Evolutionary conservation across 1,284 basidiomycete genomes (phyloP).

Genomic region (Ceratobasidium theobromae): DNA sequence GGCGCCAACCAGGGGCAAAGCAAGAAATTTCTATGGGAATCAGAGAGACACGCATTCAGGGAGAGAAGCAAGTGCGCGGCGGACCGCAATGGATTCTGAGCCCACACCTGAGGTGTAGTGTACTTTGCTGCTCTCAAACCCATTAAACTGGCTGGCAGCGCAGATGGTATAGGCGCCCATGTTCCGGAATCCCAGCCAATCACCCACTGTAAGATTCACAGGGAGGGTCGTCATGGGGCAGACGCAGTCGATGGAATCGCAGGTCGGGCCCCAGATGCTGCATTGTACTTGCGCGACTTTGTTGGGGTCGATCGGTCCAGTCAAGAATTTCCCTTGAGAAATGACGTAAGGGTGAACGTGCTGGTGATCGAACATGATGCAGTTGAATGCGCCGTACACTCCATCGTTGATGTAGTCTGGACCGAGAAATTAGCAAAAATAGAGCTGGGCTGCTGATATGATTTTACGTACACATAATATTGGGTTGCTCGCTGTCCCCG

Average conservation of each 20-base stretch:
- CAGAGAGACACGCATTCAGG: background rate
- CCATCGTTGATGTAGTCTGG: constrained; percentile 97
- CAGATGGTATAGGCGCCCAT: constrained; percentile 96
- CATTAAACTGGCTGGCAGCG: constrained; percentile 87
- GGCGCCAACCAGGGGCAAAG: background rate
- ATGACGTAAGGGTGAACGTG: constrained; percentile 82
- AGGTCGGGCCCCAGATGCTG: constrained; percentile 67
- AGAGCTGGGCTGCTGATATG: constrained; percentile 28
- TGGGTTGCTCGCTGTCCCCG: constrained; percentile 55
- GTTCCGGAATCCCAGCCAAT: constrained; percentile 89
- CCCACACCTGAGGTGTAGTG: constrained; percentile 61
- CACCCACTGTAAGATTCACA: constrained; percentile 69
- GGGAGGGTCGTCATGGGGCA: constrained; percentile 64
- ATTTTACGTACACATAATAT: constrained; percentile 74
- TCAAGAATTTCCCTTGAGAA: constrained; percentile 45
- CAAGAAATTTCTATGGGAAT: background rate
- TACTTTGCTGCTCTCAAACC: constrained; percentile 67
- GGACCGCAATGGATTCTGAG: constrained; percentile 38
- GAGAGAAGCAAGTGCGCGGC: constrained; percentile 29
- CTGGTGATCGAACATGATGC: constrained; percentile 92
- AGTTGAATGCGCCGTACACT: constrained; percentile 98
- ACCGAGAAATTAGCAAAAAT: constrained; percentile 23
- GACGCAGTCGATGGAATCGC: constrained; percentile 89
- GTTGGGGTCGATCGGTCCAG: constrained; percentile 39
- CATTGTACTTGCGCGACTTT: constrained; percentile 46